These are phyloP conservation scores for Guadua angustifolia DNA, from an alignment of 176 grass and related monocot species.

Conservation along the genomic window DNA sequence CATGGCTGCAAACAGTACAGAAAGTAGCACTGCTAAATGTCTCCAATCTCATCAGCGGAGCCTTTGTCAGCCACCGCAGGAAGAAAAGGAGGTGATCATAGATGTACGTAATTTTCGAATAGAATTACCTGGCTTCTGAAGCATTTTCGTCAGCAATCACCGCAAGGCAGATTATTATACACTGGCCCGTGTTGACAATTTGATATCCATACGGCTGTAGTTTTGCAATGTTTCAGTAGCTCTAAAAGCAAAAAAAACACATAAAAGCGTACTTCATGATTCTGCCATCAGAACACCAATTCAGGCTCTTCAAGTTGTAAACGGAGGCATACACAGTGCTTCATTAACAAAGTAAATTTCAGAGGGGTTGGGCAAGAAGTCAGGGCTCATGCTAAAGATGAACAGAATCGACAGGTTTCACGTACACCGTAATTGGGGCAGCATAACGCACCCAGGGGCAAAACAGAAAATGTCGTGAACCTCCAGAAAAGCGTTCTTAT, in stretches of 20 bases:
- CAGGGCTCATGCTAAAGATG: not conserved
- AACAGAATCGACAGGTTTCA: not conserved
- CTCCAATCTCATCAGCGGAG: not conserved
- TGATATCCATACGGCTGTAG: not conserved
- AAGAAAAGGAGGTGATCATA: not conserved
- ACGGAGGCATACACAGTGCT: not conserved
- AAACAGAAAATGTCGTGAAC: not conserved
- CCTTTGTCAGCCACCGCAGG: too few species aligned
- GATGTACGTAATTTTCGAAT: too few species aligned
- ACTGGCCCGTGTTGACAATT: too few species aligned
- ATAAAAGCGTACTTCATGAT: not conserved
- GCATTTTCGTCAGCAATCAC: not conserved
- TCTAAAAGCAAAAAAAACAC: not conserved
- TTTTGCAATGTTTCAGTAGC: not conserved
- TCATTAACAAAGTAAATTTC: not conserved
- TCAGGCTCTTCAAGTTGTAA: not conserved
- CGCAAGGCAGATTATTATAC: not conserved
- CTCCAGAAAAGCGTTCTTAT: constrained; percentile 33
- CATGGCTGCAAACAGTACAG: not conserved
- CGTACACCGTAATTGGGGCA: not conserved
- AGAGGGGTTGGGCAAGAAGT: not conserved
- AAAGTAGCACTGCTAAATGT: not conserved
- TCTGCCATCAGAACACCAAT: not conserved
- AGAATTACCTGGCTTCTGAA: too few species aligned
- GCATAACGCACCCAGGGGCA: not conserved